Evolutionary conservation across 2,329 filamentous ascomycete genomes (phyloP), one percentile per base, ranked within the genome.

Genomic region (Mariannaea elegans): DNA sequence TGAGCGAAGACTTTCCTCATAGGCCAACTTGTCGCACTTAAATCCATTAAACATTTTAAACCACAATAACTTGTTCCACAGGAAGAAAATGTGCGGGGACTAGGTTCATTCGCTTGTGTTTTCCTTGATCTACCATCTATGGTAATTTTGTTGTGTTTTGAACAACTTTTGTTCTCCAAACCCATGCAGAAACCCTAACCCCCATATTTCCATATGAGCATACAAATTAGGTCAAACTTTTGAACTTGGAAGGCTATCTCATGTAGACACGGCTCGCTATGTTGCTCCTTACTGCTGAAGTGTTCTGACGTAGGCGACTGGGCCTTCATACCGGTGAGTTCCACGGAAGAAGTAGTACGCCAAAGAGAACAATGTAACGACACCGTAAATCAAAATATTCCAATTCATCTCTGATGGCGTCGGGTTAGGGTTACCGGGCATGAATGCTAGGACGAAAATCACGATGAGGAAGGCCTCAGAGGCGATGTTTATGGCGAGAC

Each of bases 401-500:
- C 66, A 68, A 1, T 68, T 68, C 66, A 68, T 68, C 42, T 69
- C 50, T 1, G 59, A 21, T 2, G 60, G 14, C 0, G 64, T 47
- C 0, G 66, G 66, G 18, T 62, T 59, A 0, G 64, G 66, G 8
- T 67, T 68, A 16, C 55, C 50, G 3, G 66, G 66, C 66, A 68
- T 67, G 0, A 69, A 68, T 0, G 66, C 66, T 7, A 68, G 56
- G 9, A 68, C 53, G 4, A 68, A 68, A 0, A 68, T 55, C 0
- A 68, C n/a, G 1, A 68, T 3, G 1, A 68, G 56, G 18, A 68
- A 68, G 0, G 27, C 62, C 2, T 65, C 66, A 0, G 66, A 69
- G 16, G 42, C 45, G 2, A 68, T 62, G n/a, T 69, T 68, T 0
- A 67, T 44, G 5, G 47, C 7, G 5, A 68, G 49, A 5, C 66